A percentile compares a stretch with the other conserved stretches of the same genome.
Evolutionary conservation across 352 stramenopile genomes (phyloP).

Genomic region (Phytophthora idaei): DNA sequence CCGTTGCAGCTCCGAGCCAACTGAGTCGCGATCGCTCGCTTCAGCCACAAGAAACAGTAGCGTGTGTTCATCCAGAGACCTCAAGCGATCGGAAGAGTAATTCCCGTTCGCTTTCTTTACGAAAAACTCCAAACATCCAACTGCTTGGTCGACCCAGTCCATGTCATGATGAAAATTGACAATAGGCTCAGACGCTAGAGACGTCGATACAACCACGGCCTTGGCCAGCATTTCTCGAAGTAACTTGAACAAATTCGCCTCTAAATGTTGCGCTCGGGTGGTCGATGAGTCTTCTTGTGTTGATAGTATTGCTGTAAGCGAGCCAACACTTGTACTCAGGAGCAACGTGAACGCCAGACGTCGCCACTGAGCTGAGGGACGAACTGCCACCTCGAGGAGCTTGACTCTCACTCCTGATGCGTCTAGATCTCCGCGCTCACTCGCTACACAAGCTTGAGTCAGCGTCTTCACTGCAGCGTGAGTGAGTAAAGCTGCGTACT

Average conservation of each 20-base stretch:
- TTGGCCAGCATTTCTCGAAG: conserved; percentile 59
- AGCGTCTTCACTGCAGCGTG: conserved; percentile 30
- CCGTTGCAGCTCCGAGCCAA: conserved; percentile 16
- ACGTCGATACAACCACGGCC: conserved; percentile 40
- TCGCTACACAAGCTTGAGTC: conserved; percentile 21
- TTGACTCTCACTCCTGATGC: conserved; percentile 35
- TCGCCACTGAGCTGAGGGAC: conserved; percentile 35
- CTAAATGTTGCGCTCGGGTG: conserved; percentile 18
- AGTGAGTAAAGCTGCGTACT: conserved; percentile 31
- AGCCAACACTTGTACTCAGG: conserved; percentile 27
- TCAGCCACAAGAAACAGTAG: conserved; percentile 44
- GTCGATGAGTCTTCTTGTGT: conserved; percentile 4
- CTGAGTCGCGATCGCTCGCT: conserved; percentile 13
- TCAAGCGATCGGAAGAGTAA: conserved; percentile 39
- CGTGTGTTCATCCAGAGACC: conserved; percentile 33
- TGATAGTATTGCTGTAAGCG: conserved; percentile 27
- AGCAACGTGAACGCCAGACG: conserved; percentile 54
- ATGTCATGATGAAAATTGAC: background rate
- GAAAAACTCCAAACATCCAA: conserved; percentile 45
- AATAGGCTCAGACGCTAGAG: conserved; percentile 2
- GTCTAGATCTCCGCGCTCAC: conserved; percentile 22
- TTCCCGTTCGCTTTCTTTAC: conserved; percentile 33
- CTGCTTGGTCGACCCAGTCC: conserved; percentile 38
- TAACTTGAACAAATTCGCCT: conserved; percentile 43
- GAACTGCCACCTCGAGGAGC: conserved; percentile 51